These are phyloP conservation scores for Zalaria obscura DNA, from an alignment of 2,329 filamentous ascomycete species.

Conservation along the genomic window DNA sequence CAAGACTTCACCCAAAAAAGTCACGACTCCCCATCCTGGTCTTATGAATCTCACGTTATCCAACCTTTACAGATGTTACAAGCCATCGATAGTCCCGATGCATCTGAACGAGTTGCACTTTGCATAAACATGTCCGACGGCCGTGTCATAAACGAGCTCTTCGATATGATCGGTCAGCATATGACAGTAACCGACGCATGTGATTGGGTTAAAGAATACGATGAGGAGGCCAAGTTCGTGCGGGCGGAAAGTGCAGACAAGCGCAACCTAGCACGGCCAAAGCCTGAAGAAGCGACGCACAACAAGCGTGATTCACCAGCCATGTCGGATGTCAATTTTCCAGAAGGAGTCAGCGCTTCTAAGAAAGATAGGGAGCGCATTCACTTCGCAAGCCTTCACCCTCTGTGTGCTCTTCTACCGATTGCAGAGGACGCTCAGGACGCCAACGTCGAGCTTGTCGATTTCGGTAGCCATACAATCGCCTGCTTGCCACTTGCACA, in stretches of 20 bases:
- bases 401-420: slow-evolving; percentile 3
- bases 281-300: not conserved
- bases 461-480: not conserved
- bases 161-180: slow-evolving; percentile 4
- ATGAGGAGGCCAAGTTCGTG: slow-evolving; percentile 1
- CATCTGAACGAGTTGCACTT: slow-evolving; percentile 1
- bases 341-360: not conserved
- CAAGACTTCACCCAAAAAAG: not conserved
- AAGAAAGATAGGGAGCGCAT: not conserved
- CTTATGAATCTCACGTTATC: slow-evolving; percentile 8
- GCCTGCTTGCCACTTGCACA: not conserved
- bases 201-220: slow-evolving; percentile 1
- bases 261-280: not conserved
- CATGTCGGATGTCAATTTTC: not conserved
- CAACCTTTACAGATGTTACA: slow-evolving; percentile 6
- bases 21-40: slow-evolving; percentile 4
- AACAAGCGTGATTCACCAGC: not conserved
- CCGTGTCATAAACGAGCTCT: slow-evolving; percentile 8
- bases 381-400: not conserved
- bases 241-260: not conserved
- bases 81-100: slow-evolving; percentile 5
- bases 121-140: slow-evolving; percentile 9
- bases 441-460: slow-evolving; percentile 4
- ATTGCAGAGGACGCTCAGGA: not conserved
- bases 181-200: not conserved